Evolutionary conservation across 805 yeast genomes (phyloP), one percentile per base, ranked within the genome.

Genomic region (Lipomyces yamadae): DNA sequence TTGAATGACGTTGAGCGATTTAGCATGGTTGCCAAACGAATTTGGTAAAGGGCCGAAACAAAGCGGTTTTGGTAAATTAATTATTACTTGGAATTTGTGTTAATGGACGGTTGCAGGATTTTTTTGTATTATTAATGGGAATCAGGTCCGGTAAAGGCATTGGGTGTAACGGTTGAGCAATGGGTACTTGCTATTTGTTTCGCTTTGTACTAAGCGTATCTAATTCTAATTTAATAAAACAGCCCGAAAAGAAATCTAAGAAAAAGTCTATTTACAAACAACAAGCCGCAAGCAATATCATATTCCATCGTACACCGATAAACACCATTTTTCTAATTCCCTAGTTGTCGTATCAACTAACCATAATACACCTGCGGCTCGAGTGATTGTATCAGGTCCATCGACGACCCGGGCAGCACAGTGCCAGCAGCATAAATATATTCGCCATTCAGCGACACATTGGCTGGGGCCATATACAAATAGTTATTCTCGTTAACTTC

Each of bases 21-120:
- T 77, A 84, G 88, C 69, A 90, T 89, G 94, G 83, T 86, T 0
- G 87, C 92, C n/a, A 89, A 89, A 73, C 76, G 86, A 63, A 89
- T 89, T 24, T 89, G 93, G 92, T 88, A 72, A 32, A 48, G 32
- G 24, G 57, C n/a, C 15, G n/a, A 24, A 35, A 6, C 8, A 24
- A 39, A 24, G 6, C n/a, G 24, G 13, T 48, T 48, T 48, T 48
- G 53, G 53, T 8, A 13, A 48, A 48, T 48, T 45, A 10, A 52
- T 52, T 30, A 42, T 42, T 13, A 18, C 48, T 15, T 37, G 45
- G 10, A 24, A 24, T 24, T 24, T 24, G 24, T 24, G 24, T 24
- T 24, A 24, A 24, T 24, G 24, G 24, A 24, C 24, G 24, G 24
- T 24, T 24, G 18, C 15, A 42, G 13, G 48, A 42, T 11, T 42